phyloP scores from a whole-genome alignment of 2,329 filamentous ascomycete species.

The Cladophialophora yegresii region DNA sequence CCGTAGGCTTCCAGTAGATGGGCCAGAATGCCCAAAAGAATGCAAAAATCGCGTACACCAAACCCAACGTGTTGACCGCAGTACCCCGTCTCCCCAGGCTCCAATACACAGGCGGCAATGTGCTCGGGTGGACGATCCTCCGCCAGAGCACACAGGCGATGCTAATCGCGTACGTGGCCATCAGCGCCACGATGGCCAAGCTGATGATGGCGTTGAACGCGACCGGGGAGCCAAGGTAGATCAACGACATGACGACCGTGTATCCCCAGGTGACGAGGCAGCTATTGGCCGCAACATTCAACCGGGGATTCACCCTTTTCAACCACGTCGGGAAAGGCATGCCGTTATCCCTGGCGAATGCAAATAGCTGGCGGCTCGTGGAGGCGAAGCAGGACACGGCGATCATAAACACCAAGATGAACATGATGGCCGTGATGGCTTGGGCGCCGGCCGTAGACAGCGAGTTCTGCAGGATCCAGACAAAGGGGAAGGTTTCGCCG shows the following conservation, averaged over 20 bases:
- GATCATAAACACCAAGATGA: conserved; percentile 44
- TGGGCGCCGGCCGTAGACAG: conserved; percentile 38
- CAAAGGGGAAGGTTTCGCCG: conserved; percentile 48
- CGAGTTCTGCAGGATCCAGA: conserved; percentile 50
- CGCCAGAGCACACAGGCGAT: conserved; percentile 51
- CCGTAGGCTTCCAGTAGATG: conserved; percentile 17
- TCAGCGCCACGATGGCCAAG: conserved; percentile 51
- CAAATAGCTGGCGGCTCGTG: conserved; percentile 46
- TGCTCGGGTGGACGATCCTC: conserved; percentile 44
- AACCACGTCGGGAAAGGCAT: conserved; percentile 48
- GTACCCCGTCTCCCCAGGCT: conserved; percentile 45
- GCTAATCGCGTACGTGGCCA: conserved; percentile 55
- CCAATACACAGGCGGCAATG: conserved; percentile 47
- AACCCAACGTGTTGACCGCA: conserved; percentile 42
- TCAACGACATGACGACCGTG: conserved; percentile 23
- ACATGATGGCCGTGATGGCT: conserved; percentile 46
- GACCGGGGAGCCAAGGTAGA: conserved; percentile 32
- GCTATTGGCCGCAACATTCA: conserved; percentile 31
- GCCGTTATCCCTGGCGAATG: conserved; percentile 49
- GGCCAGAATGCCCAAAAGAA: conserved; percentile 57
- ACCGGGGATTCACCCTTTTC: conserved; percentile 26
- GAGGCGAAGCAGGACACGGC: conserved; percentile 45
- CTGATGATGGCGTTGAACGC: conserved; percentile 43
- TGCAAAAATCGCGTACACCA: conserved; percentile 41
- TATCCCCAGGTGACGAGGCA: conserved; percentile 27